A percentile compares a stretch with the other conserved stretches of the same genome.
Evolutionary conservation across 1,139 yeast species (phyloP).

Genomic region (Yamadazyma epiphylla): DNA sequence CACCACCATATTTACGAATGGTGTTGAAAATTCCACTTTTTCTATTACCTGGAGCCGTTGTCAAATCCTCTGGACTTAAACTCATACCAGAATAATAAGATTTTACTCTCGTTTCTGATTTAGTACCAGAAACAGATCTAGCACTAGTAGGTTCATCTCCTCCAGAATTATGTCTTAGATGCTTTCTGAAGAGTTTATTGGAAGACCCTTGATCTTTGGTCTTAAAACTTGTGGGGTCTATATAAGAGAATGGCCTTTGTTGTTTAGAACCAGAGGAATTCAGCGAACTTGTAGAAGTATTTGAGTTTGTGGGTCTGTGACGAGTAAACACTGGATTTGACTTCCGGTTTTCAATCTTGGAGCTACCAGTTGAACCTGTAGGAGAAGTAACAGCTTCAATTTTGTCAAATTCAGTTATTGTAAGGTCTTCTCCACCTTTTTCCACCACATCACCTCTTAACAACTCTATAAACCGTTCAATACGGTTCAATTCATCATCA

Average conservation of each 20-base stretch:
- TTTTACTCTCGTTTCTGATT: constrained; percentile 8
- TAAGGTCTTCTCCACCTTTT: constrained; percentile 15
- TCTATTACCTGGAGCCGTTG: constrained; percentile 1
- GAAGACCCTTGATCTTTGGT: constrained; percentile 31
- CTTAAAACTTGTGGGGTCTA: constrained; percentile 30
- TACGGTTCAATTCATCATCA: constrained; percentile 46
- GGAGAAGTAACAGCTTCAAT: constrained; percentile 6
- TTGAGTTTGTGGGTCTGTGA: constrained; percentile 21
- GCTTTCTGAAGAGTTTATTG: constrained; percentile 56
- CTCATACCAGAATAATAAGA: constrained; percentile 15
- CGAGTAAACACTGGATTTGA: constrained; percentile 27
- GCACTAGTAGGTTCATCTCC: constrained; percentile 10
- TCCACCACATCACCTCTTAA: constrained; percentile 23
- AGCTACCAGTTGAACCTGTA: constrained; percentile 9
- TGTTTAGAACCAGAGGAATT: constrained; percentile 16
- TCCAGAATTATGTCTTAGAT: constrained; percentile 18
- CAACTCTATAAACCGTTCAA: constrained; percentile 49
- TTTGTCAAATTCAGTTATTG: constrained; percentile 10
- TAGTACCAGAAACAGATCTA: background rate
- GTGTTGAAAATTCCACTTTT: constrained; percentile 42
- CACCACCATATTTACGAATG: constrained; percentile 40
- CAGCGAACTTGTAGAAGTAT: constrained; percentile 19
- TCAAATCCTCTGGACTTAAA: constrained; percentile 14
- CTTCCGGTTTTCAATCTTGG: constrained; percentile 28
- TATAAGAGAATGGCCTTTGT: constrained; percentile 53